These are phyloP conservation scores for Colletotrichum sojae DNA, from an alignment of 2,329 filamentous ascomycete species.

Conservation along the genomic window DNA sequence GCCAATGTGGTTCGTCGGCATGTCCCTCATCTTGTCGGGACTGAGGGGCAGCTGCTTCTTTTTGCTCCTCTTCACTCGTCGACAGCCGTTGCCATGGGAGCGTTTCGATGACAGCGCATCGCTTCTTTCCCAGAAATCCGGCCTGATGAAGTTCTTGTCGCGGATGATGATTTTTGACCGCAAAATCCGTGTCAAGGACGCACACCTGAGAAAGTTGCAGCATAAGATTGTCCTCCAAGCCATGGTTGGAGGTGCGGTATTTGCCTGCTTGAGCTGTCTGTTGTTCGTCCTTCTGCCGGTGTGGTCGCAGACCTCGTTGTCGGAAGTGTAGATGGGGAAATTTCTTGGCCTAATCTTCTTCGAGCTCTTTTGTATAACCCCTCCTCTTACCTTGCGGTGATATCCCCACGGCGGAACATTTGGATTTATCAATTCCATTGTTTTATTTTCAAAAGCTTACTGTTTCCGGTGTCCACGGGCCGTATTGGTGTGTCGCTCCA, in stretches of 20 bases:
- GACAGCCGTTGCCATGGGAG: constrained; percentile 64
- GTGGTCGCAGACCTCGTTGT: constrained; percentile 53
- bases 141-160: constrained; percentile 49
- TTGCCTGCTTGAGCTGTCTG: constrained; percentile 53
- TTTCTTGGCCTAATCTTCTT: no score
- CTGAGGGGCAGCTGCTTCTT: constrained; percentile 63
- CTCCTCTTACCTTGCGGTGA: not conserved
- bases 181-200: constrained; percentile 61
- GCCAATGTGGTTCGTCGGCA: constrained; percentile 62
- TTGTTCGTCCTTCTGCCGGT: constrained; percentile 61
- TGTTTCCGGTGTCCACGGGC: no score
- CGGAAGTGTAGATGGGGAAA: not conserved
- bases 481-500: no score
- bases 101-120: constrained; percentile 57
- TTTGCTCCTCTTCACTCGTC: constrained; percentile 59
- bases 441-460: no score
- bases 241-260: constrained; percentile 53
- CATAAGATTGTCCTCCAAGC: constrained; percentile 61
- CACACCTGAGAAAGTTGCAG: constrained; percentile 58
- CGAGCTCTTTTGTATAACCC: not conserved
- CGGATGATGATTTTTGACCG: constrained; percentile 64
- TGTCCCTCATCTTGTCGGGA: constrained; percentile 60
- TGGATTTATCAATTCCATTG: not conserved
- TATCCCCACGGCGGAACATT: not conserved
- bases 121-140: constrained; percentile 43